phyloP scores from a whole-genome alignment of 2,329 filamentous ascomycete genomes.

The Colletotrichum musae region DNA sequence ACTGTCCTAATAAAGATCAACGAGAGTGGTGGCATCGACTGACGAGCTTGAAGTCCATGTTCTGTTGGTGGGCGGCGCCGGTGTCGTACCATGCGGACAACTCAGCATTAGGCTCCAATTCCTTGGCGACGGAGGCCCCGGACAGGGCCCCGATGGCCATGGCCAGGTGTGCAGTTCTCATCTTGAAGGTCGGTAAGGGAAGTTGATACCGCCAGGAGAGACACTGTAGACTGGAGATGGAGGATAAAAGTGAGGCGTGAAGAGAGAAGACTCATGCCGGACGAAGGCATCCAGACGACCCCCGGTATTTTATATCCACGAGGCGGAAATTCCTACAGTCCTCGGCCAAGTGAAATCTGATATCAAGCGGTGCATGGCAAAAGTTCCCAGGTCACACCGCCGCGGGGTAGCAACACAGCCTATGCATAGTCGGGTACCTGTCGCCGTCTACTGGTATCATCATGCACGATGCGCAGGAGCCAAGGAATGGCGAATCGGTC shows the following conservation, averaged over 20 bases:
- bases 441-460: background rate
- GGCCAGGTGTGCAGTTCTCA: slow-evolving; percentile 18
- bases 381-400: slow-evolving; percentile 19
- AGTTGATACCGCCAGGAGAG: background rate
- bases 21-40: background rate
- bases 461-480: slow-evolving; percentile 24
- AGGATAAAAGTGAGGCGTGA: too few relatives aligned
- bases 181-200: background rate
- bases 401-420: background rate
- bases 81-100: slow-evolving; percentile 40
- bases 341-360: background rate
- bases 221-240: too few relatives aligned
- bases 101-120: slow-evolving; percentile 40
- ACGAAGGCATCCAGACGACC: background rate
- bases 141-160: slow-evolving; percentile 20
- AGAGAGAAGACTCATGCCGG: background rate
- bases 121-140: slow-evolving; percentile 30
- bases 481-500: slow-evolving; percentile 30
- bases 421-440: background rate
- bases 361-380: slow-evolving; percentile 9
- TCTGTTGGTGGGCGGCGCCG: slow-evolving; percentile 41
- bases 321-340: background rate
- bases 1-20: fast-evolving
- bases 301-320: background rate
- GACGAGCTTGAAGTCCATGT: slow-evolving; percentile 42